Conservation (phyloP, 2,329 filamentous ascomycete species). For the Colletotrichum truncatum region DNA sequence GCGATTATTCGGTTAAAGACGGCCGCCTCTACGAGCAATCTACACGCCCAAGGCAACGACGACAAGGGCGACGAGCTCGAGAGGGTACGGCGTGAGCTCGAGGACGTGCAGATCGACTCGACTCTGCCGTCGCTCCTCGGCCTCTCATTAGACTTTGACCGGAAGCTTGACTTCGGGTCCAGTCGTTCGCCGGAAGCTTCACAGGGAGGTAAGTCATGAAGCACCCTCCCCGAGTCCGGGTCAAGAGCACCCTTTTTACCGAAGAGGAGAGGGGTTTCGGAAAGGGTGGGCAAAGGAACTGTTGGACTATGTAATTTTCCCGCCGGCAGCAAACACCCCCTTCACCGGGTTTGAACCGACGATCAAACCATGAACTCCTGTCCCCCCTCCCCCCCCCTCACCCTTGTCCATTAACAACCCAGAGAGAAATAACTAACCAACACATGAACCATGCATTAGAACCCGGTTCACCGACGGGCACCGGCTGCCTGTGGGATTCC, state of each 20-base stretch:
- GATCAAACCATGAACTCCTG: no score
- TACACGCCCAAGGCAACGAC: background rate
- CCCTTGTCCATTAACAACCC: no score
- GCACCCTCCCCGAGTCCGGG: background rate
- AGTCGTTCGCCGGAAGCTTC: slow-evolving; percentile 8
- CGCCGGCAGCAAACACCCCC: no score
- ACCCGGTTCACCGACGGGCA: background rate
- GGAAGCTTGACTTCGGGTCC: slow-evolving; percentile 13
- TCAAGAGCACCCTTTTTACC: no score
- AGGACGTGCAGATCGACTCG: slow-evolving; percentile 24
- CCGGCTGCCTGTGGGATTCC: slow-evolving; percentile 4
- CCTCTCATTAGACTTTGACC: slow-evolving; percentile 20
- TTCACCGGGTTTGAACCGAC: no score
- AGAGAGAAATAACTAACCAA: slow-evolving; percentile 8
- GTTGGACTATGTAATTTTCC: no score
- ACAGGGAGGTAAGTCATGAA: slow-evolving; percentile 6
- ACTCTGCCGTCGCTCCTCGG: slow-evolving; percentile 12
- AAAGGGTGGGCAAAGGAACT: no score
- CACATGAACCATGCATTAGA: background rate
- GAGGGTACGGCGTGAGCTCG: slow-evolving; percentile 3
- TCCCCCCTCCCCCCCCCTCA: no score
- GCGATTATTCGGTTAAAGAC: slow-evolving; percentile 6
- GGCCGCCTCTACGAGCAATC: background rate
- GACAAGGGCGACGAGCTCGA: slow-evolving; percentile 5
- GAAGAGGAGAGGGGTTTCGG: no score